Conservation (phyloP, 805 yeast species). For the Scheffersomyces coipomensis region DNA sequence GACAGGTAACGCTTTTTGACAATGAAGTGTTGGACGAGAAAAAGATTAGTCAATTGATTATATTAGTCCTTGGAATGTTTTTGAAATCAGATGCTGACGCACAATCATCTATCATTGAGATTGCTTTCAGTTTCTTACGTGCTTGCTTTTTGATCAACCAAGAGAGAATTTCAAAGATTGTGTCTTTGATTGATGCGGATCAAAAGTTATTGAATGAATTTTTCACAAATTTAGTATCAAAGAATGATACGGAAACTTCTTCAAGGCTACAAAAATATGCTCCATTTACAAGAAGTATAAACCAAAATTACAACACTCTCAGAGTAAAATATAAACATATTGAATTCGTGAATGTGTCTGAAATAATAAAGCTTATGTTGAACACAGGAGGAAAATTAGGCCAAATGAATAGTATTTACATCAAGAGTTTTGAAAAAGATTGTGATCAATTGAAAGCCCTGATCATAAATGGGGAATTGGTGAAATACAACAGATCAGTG, state of each 20-base stretch:
- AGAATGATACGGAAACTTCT: constrained; percentile 38
- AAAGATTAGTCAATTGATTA: constrained; percentile 30
- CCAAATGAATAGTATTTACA: constrained; percentile 26
- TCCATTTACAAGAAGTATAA: constrained; percentile 24
- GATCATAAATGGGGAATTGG: constrained; percentile 45
- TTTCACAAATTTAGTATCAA: constrained; percentile 25
- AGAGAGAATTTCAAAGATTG: constrained; percentile 18
- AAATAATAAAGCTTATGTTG: constrained; percentile 32
- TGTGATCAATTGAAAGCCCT: constrained; percentile 29
- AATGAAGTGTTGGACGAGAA: constrained; percentile 29
- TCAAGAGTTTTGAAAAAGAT: constrained; percentile 35
- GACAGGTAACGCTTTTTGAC: constrained; percentile 32
- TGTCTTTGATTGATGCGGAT: constrained; percentile 12
- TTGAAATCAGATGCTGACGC: constrained; percentile 13
- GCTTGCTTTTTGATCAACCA: constrained; percentile 32
- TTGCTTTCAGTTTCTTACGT: constrained; percentile 33
- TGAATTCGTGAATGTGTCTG: constrained; percentile 20
- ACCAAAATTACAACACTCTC: constrained; percentile 20
- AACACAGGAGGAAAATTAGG: constrained; percentile 36
- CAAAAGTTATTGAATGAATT: constrained; percentile 25
- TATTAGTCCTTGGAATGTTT: constrained; percentile 29
- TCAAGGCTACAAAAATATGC: constrained; percentile 25
- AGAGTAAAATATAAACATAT: constrained; percentile 15
- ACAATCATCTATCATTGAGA: constrained; percentile 19
- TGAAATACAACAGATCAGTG: constrained; percentile 48